Evolutionary conservation across 2,329 filamentous ascomycete genomes (phyloP).

Genomic region (Shiraia sp.): DNA sequence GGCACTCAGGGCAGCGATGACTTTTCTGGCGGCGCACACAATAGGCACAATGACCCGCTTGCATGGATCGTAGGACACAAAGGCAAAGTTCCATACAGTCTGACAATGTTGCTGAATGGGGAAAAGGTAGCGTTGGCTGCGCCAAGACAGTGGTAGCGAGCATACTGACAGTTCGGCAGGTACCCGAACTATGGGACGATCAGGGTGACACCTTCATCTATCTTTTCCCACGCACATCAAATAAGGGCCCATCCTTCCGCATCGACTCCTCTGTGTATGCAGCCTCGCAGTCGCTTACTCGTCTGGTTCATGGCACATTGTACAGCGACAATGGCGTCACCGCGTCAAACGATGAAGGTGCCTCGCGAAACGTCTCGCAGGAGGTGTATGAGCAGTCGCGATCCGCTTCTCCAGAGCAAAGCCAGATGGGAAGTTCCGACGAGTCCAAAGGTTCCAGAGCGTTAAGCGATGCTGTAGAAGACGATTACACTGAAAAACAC

Average conservation of each 20-base stretch:
- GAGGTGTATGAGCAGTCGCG: constrained; percentile 36
- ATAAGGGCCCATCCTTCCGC: constrained; percentile 63
- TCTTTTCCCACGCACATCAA: constrained; percentile 61
- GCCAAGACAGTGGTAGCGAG: constrained; percentile 1
- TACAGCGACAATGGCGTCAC: constrained; percentile 42
- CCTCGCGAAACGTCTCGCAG: constrained; percentile 24
- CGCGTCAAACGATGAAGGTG: constrained; percentile 23
- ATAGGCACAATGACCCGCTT: constrained; percentile 29
- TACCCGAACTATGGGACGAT: constrained; percentile 65
- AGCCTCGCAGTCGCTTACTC: constrained; percentile 60
- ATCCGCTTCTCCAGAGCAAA: constrained; percentile 37
- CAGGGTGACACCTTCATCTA: constrained; percentile 66
- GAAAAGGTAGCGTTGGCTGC: constrained; percentile 49
- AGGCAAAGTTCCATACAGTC: constrained; percentile 60
- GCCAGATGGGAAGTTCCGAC: constrained; percentile 43
- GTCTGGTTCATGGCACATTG: constrained; percentile 59
- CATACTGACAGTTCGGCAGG: constrained; percentile 40
- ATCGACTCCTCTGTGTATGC: constrained; percentile 63
- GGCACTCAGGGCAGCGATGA: constrained; percentile 30
- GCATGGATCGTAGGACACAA: constrained; percentile 65
- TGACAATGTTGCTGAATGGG: constrained; percentile 54
- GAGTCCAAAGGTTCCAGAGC: constrained; percentile 54
- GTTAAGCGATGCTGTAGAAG: constrained; percentile 54
- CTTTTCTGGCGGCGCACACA: constrained; percentile 8
- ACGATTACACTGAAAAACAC: constrained; percentile 54